phyloP scores from a whole-genome alignment of 2,329 filamentous ascomycete species.

The Cytospora schulzeri region DNA sequence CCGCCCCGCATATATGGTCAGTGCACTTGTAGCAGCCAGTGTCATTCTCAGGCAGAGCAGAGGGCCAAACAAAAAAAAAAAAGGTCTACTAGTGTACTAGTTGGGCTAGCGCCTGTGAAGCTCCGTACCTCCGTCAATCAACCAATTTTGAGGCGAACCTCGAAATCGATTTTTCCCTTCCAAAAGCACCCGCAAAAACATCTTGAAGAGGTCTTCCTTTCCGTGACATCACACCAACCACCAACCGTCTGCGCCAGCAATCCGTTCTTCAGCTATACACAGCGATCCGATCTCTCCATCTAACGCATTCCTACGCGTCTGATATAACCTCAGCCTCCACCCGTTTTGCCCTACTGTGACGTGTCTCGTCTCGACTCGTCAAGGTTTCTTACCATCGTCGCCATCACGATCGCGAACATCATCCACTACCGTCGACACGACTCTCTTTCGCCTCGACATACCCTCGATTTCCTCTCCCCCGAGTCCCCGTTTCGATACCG shows the following conservation, averaged over 20 bases:
- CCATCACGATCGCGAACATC: slow-evolving; percentile 6
- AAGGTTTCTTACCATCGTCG: not conserved
- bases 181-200: slow-evolving; percentile 15
- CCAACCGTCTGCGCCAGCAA: slow-evolving; percentile 8
- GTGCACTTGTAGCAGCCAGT: not conserved
- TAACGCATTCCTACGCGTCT: slow-evolving; percentile 4
- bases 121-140: slow-evolving; percentile 15
- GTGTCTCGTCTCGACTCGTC: not conserved
- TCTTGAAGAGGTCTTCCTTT: slow-evolving; percentile 17
- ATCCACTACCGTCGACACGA: not conserved
- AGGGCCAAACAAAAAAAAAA: not conserved
- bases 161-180: slow-evolving; percentile 15
- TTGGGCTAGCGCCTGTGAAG: slow-evolving; percentile 17
- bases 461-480: slow-evolving; percentile 1
- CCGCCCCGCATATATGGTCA: not conserved
- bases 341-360: not conserved
- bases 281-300: slow-evolving; percentile 11
- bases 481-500: slow-evolving; percentile 1
- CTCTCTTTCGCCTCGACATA: not conserved
- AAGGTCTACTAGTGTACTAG: slow-evolving; percentile 2
- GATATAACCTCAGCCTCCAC: not conserved
- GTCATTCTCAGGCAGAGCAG: not conserved
- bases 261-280: not conserved
- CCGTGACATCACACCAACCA: slow-evolving; percentile 9
- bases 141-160: slow-evolving; percentile 14